A percentile compares a stretch with the other conserved stretches of the same genome.
Evolutionary conservation across 306 rosid genomes (phyloP).

Genomic region (Quercus gilva): DNA sequence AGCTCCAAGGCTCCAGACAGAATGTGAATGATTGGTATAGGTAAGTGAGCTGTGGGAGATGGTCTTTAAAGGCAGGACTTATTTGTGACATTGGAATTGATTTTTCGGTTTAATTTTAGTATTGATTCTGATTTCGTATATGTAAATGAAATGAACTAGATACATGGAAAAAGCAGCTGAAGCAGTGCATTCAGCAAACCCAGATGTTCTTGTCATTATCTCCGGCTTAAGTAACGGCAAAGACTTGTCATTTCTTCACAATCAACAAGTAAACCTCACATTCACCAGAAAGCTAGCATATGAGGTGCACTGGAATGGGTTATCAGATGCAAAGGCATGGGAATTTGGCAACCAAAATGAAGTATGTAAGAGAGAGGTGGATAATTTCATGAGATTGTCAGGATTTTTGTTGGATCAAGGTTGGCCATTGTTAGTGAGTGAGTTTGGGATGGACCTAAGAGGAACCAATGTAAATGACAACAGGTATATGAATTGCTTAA

Average conservation of each 20-base stretch:
- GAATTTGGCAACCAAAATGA: slow-evolving; percentile 63
- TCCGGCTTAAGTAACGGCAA: slow-evolving; percentile 69
- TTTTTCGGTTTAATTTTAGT: not conserved
- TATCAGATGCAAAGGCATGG: slow-evolving; percentile 76
- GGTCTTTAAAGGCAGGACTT: too few relatives aligned
- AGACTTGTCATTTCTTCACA: slow-evolving; percentile 58
- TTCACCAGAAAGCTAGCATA: slow-evolving; percentile 59
- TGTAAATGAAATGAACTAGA: slow-evolving; percentile 30
- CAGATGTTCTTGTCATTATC: slow-evolving; percentile 67
- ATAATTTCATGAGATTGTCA: slow-evolving; percentile 45
- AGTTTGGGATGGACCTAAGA: slow-evolving; percentile 72
- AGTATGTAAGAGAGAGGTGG: slow-evolving; percentile 67
- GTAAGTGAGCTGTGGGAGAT: slow-evolving; percentile 29
- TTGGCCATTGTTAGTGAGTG: slow-evolving; percentile 77
- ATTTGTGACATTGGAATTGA: not conserved
- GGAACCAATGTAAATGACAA: slow-evolving; percentile 81
- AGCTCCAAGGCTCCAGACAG: slow-evolving; percentile 76
- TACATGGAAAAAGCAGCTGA: slow-evolving; percentile 91
- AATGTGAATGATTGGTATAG: slow-evolving; percentile 75
- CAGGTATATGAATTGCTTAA: slow-evolving; percentile 67
- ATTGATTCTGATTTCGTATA: not conserved
- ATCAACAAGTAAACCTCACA: slow-evolving; percentile 41
- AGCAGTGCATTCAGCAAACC: slow-evolving; percentile 79
- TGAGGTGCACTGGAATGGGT: slow-evolving; percentile 78
- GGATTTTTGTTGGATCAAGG: slow-evolving; percentile 64